Evolutionary conservation across 129 eudicot species (phyloP).

Genomic region (Artemisia argyi): DNA sequence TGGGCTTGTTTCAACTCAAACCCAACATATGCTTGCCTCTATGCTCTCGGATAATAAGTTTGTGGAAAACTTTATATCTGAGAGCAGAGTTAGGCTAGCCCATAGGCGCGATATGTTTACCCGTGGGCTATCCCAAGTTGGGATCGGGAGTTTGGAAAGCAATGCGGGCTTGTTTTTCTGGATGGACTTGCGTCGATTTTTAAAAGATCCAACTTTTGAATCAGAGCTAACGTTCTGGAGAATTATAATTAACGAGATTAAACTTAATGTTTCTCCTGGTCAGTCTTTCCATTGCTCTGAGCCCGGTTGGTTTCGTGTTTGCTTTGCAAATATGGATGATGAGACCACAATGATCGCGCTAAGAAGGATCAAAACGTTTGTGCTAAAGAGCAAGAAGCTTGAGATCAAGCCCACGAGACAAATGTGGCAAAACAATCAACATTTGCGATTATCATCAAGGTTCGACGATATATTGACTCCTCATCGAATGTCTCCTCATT

Average conservation of each 20-base stretch:
- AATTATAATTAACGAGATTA: constrained; percentile 43
- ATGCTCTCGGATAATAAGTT: constrained; percentile 55
- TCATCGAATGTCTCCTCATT: constrained; percentile 55
- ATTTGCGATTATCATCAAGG: constrained; percentile 36
- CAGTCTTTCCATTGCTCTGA: constrained; percentile 62
- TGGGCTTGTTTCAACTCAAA: constrained; percentile 60
- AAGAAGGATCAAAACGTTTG: constrained; percentile 42
- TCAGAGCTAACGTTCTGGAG: constrained; percentile 48
- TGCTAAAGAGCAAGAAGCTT: constrained; percentile 29
- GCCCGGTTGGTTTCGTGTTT: constrained; percentile 65
- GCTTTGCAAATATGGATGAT: constrained; percentile 61
- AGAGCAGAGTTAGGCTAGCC: constrained; percentile 41
- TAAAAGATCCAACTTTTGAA: constrained; percentile 47
- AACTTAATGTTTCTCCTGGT: constrained; percentile 58
- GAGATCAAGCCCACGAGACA: constrained; percentile 35
- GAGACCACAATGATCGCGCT: constrained; percentile 51
- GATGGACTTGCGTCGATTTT: constrained; percentile 57
- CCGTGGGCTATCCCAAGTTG: constrained; percentile 45
- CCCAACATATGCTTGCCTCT: constrained; percentile 48
- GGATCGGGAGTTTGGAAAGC: constrained; percentile 45
- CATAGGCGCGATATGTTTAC: constrained; percentile 46
- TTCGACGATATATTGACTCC: constrained; percentile 47
- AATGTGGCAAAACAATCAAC: constrained; percentile 40
- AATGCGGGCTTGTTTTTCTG: constrained; percentile 61
- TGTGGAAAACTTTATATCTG: constrained; percentile 34